Evolutionary conservation across 2,329 filamentous ascomycete species (phyloP).

Genomic region (Hypomyces rosellus): DNA sequence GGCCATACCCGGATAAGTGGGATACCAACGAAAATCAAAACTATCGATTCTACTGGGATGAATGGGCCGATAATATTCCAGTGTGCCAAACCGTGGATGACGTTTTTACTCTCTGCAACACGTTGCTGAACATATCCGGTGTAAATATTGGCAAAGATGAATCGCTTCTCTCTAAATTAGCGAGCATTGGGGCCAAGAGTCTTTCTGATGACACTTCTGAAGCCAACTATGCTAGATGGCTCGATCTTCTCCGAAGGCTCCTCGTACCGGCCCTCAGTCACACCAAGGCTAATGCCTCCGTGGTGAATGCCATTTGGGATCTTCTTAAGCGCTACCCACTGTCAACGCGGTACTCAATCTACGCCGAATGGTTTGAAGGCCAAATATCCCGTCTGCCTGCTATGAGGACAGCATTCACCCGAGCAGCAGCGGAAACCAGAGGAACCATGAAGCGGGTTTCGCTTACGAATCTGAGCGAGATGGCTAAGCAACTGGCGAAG

Average conservation of each 20-base stretch:
- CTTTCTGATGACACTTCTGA: slow-evolving; percentile 63
- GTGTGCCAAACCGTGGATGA: slow-evolving; percentile 88
- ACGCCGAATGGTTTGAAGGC: slow-evolving; percentile 87
- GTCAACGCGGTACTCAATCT: slow-evolving; percentile 75
- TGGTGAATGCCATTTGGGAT: slow-evolving; percentile 81
- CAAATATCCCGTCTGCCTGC: slow-evolving; percentile 69
- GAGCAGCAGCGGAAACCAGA: slow-evolving; percentile 71
- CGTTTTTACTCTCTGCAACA: slow-evolving; percentile 78
- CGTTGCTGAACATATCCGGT: slow-evolving; percentile 77
- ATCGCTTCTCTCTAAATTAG: slow-evolving; percentile 69
- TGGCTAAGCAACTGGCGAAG: slow-evolving; percentile 85
- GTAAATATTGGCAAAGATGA: slow-evolving; percentile 85
- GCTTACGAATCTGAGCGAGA: slow-evolving; percentile 75
- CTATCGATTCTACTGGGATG: slow-evolving; percentile 95
- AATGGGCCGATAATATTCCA: slow-evolving; percentile 91
- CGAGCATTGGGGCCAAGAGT: slow-evolving; percentile 77
- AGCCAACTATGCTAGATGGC: slow-evolving; percentile 71
- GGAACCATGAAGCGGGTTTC: slow-evolving; percentile 85
- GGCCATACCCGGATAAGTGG: slow-evolving; percentile 75
- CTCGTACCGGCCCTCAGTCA: slow-evolving; percentile 86
- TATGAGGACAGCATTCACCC: slow-evolving; percentile 71
- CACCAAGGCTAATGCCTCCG: slow-evolving; percentile 74
- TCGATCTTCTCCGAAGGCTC: slow-evolving; percentile 73
- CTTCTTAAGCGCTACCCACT: slow-evolving; percentile 74
- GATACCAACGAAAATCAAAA: slow-evolving; percentile 70